phyloP scores from a whole-genome alignment of 2,329 filamentous ascomycete genomes.

The Diaporthe citri region DNA sequence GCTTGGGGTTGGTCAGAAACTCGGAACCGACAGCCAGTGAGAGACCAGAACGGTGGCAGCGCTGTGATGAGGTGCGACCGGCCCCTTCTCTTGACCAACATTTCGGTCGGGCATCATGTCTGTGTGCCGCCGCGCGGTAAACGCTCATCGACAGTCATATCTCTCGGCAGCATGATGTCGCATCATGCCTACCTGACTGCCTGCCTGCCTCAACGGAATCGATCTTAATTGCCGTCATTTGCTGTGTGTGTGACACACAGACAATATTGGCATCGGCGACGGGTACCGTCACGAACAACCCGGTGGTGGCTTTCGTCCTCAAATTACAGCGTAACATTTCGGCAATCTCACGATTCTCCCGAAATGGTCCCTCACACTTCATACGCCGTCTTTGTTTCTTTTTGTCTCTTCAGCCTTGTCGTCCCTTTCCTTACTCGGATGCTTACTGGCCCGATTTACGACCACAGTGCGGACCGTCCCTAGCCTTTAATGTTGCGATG shows the following conservation, averaged over 20 bases:
- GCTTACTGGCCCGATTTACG: constrained; percentile 32
- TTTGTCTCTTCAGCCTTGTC: constrained; percentile 38
- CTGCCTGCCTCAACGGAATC: neutral
- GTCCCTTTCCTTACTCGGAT: constrained; percentile 1
- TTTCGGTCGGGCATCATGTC: neutral
- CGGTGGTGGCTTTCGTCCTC: constrained; percentile 8
- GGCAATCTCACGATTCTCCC: constrained; percentile 24
- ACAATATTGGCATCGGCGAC: constrained; percentile 16
- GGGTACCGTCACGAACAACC: neutral
- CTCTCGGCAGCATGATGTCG: neutral
- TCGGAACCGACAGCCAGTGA: constrained; percentile 24
- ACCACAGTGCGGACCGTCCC: constrained; percentile 33
- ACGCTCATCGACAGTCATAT: neutral
- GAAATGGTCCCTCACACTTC: constrained; percentile 15
- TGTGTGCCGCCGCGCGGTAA: neutral
- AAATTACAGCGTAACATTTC: constrained; percentile 39
- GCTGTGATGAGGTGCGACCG: constrained; percentile 16
- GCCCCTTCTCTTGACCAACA: neutral
- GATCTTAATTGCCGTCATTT: constrained; percentile 14
- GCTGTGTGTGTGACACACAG: constrained; percentile 7
- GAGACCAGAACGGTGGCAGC: neutral
- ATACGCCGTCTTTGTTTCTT: constrained; percentile 1
- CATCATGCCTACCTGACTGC: neutral
- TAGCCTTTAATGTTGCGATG: neutral
- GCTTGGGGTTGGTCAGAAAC: constrained; percentile 37